These are phyloP conservation scores for Hyphopichia wangnamkhiaoensis DNA, from an alignment of 1,139 yeast species.

Conservation along the genomic window DNA sequence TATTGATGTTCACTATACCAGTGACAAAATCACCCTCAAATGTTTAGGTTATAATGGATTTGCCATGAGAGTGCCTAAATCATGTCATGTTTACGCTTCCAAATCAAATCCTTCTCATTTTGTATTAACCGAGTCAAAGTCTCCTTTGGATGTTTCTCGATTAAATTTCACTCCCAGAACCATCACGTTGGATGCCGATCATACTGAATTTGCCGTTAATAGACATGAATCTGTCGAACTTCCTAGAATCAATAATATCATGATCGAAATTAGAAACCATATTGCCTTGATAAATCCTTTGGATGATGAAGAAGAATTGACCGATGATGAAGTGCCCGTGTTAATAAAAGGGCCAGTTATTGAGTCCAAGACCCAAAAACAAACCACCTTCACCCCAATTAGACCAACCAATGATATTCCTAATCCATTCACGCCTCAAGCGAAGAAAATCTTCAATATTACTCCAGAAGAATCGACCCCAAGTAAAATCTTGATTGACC, in stretches of 20 bases:
- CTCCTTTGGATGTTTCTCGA: conserved; percentile 14
- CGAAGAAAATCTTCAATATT: conserved; percentile 15
- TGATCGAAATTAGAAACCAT: conserved; percentile 64
- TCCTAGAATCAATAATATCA: conserved; percentile 57
- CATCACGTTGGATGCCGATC: conserved; percentile 42
- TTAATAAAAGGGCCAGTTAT: conserved; percentile 14
- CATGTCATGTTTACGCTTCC: conserved; percentile 37
- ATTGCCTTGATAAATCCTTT: conserved; percentile 54
- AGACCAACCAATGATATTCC: background rate
- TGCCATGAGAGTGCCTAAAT: conserved; percentile 58
- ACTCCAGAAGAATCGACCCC: conserved; percentile 29
- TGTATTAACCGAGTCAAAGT: conserved; percentile 31
- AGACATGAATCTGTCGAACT: conserved; percentile 55
- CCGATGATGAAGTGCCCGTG: conserved; percentile 41
- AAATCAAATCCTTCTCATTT: conserved; percentile 28
- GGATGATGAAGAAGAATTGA: conserved; percentile 43
- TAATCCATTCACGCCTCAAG: conserved; percentile 15
- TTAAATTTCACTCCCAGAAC: conserved; percentile 27
- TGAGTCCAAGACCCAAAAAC: background rate
- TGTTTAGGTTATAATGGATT: conserved; percentile 77
- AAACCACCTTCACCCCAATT: conserved; percentile 4
- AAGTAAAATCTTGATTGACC: conserved; percentile 6
- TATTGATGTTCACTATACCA: conserved; percentile 34
- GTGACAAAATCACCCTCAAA: conserved; percentile 36
- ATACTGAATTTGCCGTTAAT: conserved; percentile 59